Base-by-base conservation (phyloP, 306 rosid species). In the Chamaecrista fasciculata region DNA sequence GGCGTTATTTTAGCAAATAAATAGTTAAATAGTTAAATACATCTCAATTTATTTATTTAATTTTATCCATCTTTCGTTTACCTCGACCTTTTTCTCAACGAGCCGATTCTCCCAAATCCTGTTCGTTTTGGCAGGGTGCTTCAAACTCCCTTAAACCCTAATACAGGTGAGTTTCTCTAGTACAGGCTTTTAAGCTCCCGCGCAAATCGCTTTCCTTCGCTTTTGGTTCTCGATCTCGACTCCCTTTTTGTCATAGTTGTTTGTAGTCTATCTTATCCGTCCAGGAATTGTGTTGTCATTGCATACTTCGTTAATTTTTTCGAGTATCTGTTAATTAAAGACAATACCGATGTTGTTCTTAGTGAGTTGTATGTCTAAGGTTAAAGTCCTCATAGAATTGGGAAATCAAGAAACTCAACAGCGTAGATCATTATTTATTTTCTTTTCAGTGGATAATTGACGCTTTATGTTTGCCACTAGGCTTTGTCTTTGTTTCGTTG, bases 121-220 rank as follows among this genome's bases (percentile, higher is more conserved):
- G 33, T 4, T 16, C 4, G 15, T 14, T 19, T 36, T 11, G 46
- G 8, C 33, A 15, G 18, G 18, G 29, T 16, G 1, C 56, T 11
- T 18, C 49, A 65, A 52, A 34, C 53, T 11, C 73, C n/a, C 81
- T 64, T 79, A 76, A 83, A 83, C 87, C 87, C 87, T 83, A 79
- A 43, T 24, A 28, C 63, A 12, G 69, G 52, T 40, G 14, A 15
- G 33, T 24, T 62, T 15, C 4, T 39, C n/a, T 15, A 9, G 9
- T 16, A 37, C 31, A n/a, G 37, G 18, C 29, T 29, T 73, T n/a
- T n/a, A n/a, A n/a, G n/a, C n/a, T n/a, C n/a, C n/a, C n/a, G n/a
- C n/a, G n/a, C n/a, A n/a, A n/a, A n/a, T n/a, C n/a, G n/a, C n/a
- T n/a, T n/a, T n/a, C n/a, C n/a, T n/a, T 15, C 16, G 6, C 11